Percentiles rank a stretch among this genome's conserved stretches.
phyloP scores from a whole-genome alignment of 257 asterid genomes.

The Ehretia macrophylla region DNA sequence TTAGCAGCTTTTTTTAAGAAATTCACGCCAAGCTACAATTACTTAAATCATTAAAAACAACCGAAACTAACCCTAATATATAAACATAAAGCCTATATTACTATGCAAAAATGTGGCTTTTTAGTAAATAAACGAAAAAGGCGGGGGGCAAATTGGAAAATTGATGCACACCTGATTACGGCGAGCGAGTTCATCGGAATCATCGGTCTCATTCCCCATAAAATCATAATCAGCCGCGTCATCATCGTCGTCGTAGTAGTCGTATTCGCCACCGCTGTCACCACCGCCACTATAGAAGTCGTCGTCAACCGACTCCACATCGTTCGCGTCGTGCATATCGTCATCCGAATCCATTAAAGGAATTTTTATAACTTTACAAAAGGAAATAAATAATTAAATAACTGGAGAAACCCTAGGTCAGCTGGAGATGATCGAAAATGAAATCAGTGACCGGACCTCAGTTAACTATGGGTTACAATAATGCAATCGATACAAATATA shows the following conservation, averaged over 20 bases:
- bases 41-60: too few relatives aligned
- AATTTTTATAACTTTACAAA: too few relatives aligned
- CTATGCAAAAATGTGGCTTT: neutral
- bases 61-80: neutral
- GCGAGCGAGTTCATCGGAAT: conserved; percentile 29
- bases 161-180: neutral
- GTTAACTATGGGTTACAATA: neutral
- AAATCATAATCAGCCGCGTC: conserved; percentile 61
- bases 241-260: conserved; percentile 35
- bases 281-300: conserved; percentile 68
- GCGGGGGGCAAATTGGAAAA: too few relatives aligned
- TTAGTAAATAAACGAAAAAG: neutral
- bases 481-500: too few relatives aligned
- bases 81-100: neutral
- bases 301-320: conserved; percentile 65
- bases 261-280: conserved; percentile 14
- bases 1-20: neutral
- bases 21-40: neutral
- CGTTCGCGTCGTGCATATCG: conserved; percentile 89
- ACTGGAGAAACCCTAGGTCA: neutral
- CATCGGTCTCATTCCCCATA: conserved; percentile 58
- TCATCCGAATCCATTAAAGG: conserved; percentile 71
- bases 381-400: too few relatives aligned
- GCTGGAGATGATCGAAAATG: too few relatives aligned
- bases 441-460: neutral